Base-by-base conservation (phyloP, 805 yeast genomes). In the Pichia gijzeniarum region DNA sequence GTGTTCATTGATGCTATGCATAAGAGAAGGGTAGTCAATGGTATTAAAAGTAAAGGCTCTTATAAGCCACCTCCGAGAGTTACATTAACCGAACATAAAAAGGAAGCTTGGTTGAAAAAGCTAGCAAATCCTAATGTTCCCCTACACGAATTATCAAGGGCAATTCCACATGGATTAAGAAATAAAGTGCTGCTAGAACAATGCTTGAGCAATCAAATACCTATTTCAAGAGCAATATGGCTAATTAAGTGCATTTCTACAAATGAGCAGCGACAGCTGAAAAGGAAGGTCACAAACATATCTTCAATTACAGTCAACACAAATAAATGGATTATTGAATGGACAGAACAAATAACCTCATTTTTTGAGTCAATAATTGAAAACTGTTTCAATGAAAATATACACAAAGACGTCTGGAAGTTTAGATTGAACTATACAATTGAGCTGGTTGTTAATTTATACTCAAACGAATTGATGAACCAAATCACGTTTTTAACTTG, bases 141-240 rank as follows among this genome's bases (percentile, higher is more conserved):
- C 0, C 67, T 91, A 40, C 70, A 75, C 36, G 77, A 76, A 48
- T 73, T 90, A 4, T 75, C 93, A 2, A 72, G 85, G 44, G 85
- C 89, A 17, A 76, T 91, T 7, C 98, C 99, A 0, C 96, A 91
- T 60, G 97, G 97, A 0, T 76, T 90, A 19, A 71, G 90, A 52
- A 85, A 86, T 59, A 77, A 79, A 52, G 72, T 74, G 1, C 68
- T 91, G 17, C 60, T 91, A 3, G 96, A 89, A 51, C 85, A 82
- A 49, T 74, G 95, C 51, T 74, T 83, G 48, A 57, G 67, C 20
- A 80, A 82, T 56, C 66, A 68, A 30, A 80, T 91, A 0, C 96
- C 98, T 0, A 67, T 84, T 2, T 60, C 75, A n/a, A 69, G 97
- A 48, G 95, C 96, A 0, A 63, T 91, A 2, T 91, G 99, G 99